Evolutionary conservation across 306 rosid species (phyloP).

Genomic region (Luffa acutangula): DNA sequence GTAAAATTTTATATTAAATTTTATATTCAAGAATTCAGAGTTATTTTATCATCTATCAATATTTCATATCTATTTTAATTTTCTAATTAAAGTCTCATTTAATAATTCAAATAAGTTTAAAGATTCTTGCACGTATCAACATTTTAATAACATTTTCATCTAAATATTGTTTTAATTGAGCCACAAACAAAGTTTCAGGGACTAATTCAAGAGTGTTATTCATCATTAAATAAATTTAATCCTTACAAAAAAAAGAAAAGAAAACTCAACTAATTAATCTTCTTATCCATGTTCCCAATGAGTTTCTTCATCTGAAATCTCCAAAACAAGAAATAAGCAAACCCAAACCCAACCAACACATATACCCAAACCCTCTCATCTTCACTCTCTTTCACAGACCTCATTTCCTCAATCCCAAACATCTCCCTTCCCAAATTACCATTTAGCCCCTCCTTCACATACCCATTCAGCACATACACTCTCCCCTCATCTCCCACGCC

Average conservation of each 20-base stretch:
- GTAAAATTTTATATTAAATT: too few relatives aligned
- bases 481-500: constrained; percentile 33
- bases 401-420: constrained; percentile 51
- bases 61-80: too few relatives aligned
- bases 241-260: background rate
- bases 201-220: background rate
- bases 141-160: too few relatives aligned
- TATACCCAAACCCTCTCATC: constrained; percentile 49
- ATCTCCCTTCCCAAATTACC: constrained; percentile 37
- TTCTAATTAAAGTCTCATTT: too few relatives aligned
- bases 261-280: constrained; percentile 12
- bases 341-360: constrained; percentile 52
- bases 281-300: constrained; percentile 38
- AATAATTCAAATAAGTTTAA: too few relatives aligned
- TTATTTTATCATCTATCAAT: too few relatives aligned
- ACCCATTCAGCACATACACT: constrained; percentile 55
- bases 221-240: background rate
- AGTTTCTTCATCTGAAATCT: constrained; percentile 68
- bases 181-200: too few relatives aligned
- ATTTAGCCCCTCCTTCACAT: constrained; percentile 29
- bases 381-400: constrained; percentile 33
- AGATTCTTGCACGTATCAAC: too few relatives aligned
- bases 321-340: constrained; percentile 65
- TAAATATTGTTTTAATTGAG: too few relatives aligned
- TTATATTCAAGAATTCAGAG: too few relatives aligned